These are phyloP conservation scores for Sedum album DNA, from an alignment of 164 flowering plant species.

Conservation along the genomic window DNA sequence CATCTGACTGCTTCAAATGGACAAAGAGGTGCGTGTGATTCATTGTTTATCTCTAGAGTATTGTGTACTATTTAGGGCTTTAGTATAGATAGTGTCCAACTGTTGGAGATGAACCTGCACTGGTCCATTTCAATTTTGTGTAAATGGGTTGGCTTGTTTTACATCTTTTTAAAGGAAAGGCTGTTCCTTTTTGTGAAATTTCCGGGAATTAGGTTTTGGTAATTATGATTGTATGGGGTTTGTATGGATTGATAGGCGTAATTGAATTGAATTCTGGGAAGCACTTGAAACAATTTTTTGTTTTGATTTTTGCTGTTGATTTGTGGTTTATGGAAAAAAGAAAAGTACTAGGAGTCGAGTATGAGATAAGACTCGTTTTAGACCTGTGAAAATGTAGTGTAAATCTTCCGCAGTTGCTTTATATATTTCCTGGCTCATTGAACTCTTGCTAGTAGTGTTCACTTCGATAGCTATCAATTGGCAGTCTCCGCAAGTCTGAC, in stretches of 20 bases:
- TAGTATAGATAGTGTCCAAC: background rate
- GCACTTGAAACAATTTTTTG: background rate
- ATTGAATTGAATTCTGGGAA: background rate
- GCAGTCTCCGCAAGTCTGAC: background rate
- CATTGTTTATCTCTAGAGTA: too few species aligned
- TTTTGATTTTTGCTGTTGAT: background rate
- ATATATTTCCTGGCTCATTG: background rate
- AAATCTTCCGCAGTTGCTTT: background rate
- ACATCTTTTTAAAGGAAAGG: background rate
- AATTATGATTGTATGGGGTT: background rate
- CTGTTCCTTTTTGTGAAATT: background rate
- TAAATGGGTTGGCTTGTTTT: background rate
- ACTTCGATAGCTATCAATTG: background rate
- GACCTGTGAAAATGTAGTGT: background rate
- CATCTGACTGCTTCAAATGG: background rate
- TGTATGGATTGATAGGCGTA: background rate
- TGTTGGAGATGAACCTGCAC: background rate
- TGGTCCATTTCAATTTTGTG: background rate
- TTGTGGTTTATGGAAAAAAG: background rate
- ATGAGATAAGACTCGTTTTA: background rate
- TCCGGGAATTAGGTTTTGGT: background rate
- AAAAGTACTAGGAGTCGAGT: background rate
- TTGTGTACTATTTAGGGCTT: background rate
- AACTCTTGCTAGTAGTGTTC: background rate
- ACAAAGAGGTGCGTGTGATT: background rate